These are phyloP conservation scores for Pythium aphanidermatum DNA, from an alignment of 352 stramenopile species.

Conservation along the genomic window DNA sequence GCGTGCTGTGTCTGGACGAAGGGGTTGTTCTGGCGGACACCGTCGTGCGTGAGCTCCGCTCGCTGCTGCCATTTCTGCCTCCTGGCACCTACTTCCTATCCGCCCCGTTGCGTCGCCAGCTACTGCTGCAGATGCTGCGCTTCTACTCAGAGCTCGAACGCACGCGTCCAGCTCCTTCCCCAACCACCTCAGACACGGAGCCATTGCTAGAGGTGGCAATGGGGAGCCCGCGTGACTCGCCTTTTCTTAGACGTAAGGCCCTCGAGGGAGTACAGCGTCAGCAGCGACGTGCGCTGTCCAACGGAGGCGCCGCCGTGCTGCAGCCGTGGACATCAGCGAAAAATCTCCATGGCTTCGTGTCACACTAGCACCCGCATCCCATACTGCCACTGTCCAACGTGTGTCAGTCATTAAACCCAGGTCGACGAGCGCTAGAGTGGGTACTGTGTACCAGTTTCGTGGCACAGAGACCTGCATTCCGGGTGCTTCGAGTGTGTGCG, in stretches of 20 bases:
- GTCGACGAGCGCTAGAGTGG: slow-evolving; percentile 1
- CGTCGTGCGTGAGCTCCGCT: slow-evolving; percentile 42
- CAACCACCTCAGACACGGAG: neutral
- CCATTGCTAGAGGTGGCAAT: slow-evolving; percentile 31
- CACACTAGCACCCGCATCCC: slow-evolving; percentile 13
- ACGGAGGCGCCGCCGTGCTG: slow-evolving; percentile 34
- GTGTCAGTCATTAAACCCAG: slow-evolving; percentile 11
- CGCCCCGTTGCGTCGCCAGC: slow-evolving; percentile 27
- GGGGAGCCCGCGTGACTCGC: slow-evolving; percentile 60
- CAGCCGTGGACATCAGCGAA: slow-evolving; percentile 5
- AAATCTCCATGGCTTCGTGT: slow-evolving; percentile 7
- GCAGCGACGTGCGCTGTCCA: slow-evolving; percentile 33
- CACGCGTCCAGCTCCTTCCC: too few species aligned
- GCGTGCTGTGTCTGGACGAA: slow-evolving; percentile 30
- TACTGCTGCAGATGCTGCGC: slow-evolving; percentile 45
- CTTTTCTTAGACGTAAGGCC: slow-evolving; percentile 63
- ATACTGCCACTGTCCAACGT: slow-evolving; percentile 16
- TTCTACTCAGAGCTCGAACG: slow-evolving; percentile 38
- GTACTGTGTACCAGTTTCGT: slow-evolving; percentile 5
- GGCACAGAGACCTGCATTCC: slow-evolving; percentile 8
- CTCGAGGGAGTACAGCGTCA: slow-evolving; percentile 33
- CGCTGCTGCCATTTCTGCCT: slow-evolving; percentile 38
- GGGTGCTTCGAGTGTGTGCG: slow-evolving; percentile 1
- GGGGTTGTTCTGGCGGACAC: slow-evolving; percentile 33
- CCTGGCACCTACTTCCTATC: slow-evolving; percentile 47